phyloP scores from a whole-genome alignment of 2,329 filamentous ascomycete genomes.

The Arthrinium puccinioides region DNA sequence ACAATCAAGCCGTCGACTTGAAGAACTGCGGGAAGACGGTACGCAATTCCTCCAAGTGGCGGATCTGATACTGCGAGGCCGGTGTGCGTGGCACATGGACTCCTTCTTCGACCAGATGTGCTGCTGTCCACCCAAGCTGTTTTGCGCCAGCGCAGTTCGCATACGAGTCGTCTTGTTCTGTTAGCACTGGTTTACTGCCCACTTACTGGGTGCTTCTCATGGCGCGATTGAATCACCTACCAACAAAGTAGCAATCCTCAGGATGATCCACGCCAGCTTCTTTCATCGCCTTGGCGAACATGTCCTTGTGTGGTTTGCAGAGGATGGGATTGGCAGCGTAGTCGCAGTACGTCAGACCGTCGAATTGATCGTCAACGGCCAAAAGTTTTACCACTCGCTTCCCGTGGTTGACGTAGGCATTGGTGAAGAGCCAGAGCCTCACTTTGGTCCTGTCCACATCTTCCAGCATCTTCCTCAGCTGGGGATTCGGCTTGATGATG shows the following conservation, averaged over 20 bases:
- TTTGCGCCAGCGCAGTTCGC: conserved; percentile 73
- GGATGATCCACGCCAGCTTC: conserved; percentile 65
- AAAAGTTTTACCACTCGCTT: conserved; percentile 75
- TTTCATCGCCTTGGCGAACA: conserved; percentile 83
- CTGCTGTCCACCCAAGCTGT: conserved; percentile 77
- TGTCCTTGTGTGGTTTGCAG: conserved; percentile 78
- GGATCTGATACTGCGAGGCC: conserved; percentile 69
- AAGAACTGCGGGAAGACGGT: conserved; percentile 79
- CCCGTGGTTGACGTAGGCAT: conserved; percentile 87
- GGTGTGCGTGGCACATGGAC: conserved; percentile 54
- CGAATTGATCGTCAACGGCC: conserved; percentile 80
- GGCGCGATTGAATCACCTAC: conserved; percentile 42
- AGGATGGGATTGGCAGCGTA: conserved; percentile 67
- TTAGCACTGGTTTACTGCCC: conserved; percentile 3
- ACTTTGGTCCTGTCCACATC: conserved; percentile 81
- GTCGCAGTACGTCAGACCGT: conserved; percentile 92
- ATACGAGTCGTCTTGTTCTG: conserved; percentile 68
- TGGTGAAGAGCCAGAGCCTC: conserved; percentile 89
- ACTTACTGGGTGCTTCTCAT: background rate
- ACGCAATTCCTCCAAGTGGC: conserved; percentile 67
- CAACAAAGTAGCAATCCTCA: conserved; percentile 85
- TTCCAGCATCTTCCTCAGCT: conserved; percentile 67
- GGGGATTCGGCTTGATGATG: conserved; percentile 71
- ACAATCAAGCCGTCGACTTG: conserved; percentile 40
- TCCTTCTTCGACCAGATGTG: conserved; percentile 76